A percentile compares a stretch with the other conserved stretches of the same genome.
Evolutionary conservation across 1,284 basidiomycete genomes (phyloP).

Genomic region (Vanrija pseudolonga): DNA sequence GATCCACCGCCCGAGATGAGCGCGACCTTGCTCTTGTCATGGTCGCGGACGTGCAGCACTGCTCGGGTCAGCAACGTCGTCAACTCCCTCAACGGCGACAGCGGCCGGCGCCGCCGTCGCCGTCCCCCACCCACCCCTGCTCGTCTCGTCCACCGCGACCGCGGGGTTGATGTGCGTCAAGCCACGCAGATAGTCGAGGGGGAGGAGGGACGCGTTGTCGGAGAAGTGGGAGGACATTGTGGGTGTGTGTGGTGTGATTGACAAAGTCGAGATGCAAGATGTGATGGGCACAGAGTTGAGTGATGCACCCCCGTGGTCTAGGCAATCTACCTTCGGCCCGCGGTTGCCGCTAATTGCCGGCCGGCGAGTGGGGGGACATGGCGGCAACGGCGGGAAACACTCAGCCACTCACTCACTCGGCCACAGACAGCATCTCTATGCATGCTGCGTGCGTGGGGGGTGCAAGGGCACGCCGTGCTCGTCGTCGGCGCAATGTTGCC

Average conservation of each 20-base stretch:
- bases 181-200: conserved; percentile 69
- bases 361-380: not conserved
- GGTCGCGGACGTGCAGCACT: conserved; percentile 57
- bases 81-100: too few relatives aligned
- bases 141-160: conserved; percentile 59
- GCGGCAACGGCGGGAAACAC: too few relatives aligned
- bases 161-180: conserved; percentile 65
- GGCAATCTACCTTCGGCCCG: too few relatives aligned
- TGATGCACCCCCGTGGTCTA: too few relatives aligned
- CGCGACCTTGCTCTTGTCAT: conserved; percentile 65
- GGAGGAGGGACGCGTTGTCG: conserved; percentile 64
- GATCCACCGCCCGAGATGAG: conserved; percentile 85
- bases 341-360: too few relatives aligned
- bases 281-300: too few relatives aligned
- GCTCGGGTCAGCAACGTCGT: not conserved
- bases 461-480: too few relatives aligned
- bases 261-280: too few relatives aligned
- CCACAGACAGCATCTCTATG: too few relatives aligned
- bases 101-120: not conserved
- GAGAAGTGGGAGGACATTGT: conserved; percentile 55
- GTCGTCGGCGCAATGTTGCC: too few relatives aligned
- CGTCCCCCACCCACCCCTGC: conserved; percentile 11
- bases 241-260: not conserved
- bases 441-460: too few relatives aligned
- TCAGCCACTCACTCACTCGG: too few relatives aligned